These are phyloP conservation scores for Polyporus arcularius DNA, from an alignment of 768 basidiomycete species.

Conservation along the genomic window DNA sequence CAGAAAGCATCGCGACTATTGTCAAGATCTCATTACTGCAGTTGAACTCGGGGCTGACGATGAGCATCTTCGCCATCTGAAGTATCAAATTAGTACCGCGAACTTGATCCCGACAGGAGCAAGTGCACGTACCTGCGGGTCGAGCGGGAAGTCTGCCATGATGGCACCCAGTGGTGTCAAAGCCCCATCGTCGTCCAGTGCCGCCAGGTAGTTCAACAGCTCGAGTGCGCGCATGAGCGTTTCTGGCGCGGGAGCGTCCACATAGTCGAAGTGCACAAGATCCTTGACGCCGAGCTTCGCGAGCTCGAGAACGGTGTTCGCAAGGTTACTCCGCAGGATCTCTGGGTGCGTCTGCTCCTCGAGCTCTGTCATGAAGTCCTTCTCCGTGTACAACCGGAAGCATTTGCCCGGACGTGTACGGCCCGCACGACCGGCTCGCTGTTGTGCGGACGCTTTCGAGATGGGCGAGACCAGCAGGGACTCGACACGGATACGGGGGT, in stretches of 20 bases:
- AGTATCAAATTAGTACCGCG: not conserved
- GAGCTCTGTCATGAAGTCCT: constrained; percentile 93
- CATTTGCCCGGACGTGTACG: constrained; percentile 97
- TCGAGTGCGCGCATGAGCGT: constrained; percentile 97
- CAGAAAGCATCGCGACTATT: constrained; percentile 95
- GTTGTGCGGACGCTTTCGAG: constrained; percentile 95
- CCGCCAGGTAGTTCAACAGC: constrained; percentile 87
- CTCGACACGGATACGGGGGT: constrained; percentile 95
- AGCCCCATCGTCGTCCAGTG: constrained; percentile 92
- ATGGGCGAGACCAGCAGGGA: constrained; percentile 91
- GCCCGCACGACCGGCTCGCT: constrained; percentile 94
- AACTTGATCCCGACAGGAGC: too few relatives aligned
- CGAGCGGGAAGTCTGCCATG: constrained; percentile 99
- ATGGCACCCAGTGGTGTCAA: constrained; percentile 83
- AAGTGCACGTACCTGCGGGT: constrained; percentile 74
- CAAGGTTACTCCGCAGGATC: constrained; percentile 90
- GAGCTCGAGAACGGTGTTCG: constrained; percentile 90
- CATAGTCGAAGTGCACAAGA: constrained; percentile 31
- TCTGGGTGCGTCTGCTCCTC: constrained; percentile 98
- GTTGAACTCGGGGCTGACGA: constrained; percentile 91
- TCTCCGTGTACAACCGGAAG: constrained; percentile 95
- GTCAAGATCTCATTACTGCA: constrained; percentile 96
- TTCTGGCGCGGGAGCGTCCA: constrained; percentile 41
- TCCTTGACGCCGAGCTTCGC: constrained; percentile 90
- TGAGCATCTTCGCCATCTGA: constrained; percentile 90